Base-by-base conservation (phyloP, 257 asterid genomes). In the Anisodus acutangulus region DNA sequence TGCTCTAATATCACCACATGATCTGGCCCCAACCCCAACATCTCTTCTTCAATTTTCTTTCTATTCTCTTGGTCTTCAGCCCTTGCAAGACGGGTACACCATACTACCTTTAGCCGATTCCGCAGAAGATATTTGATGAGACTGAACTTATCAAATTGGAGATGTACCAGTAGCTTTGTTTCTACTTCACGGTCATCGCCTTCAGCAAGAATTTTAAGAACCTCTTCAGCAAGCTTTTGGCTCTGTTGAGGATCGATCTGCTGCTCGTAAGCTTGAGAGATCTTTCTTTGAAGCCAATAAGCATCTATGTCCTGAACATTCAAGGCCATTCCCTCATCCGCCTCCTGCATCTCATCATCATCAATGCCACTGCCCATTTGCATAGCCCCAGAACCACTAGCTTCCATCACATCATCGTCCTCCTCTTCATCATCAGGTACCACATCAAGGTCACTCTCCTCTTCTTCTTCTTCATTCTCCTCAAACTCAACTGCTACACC, bases 291-390 rank as follows among this genome's bases (percentile, higher is more conserved):
- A 81, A 89, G 90, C 91, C 91, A 89, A 70, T 89, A 89, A 63
- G 91, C 91, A 85, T 89, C 91, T 53, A 89, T 87, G 67, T 89
- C 91, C 86, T 89, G 91, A 78, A 89, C 91, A 89, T 87, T 89
- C 88, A 89, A 84, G 53, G 89, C 68, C 88, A 87, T 89, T 10
- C 87, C 89, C 81, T 85, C 88, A 54, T 87, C 86, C 12, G 85
- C 86, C 63, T 81, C 87, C 74, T 37, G 85, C 88, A 84, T 81
- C 82, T 87, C 90, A 59, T 89, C 90, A 53, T 89, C 91, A 79
- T 89, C 91, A 19, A 85, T 85, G 45, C 86, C 88, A 58, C 89
- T 83, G 45, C 91, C 91, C 91, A 89, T 89, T 85, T 89, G 90
- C 90, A 89, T 89, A 58, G 85, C 86, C 13, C 88, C 86, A 51